Base-by-base conservation (phyloP, 345 rosid genomes). In the Trapa bicornis region DNA sequence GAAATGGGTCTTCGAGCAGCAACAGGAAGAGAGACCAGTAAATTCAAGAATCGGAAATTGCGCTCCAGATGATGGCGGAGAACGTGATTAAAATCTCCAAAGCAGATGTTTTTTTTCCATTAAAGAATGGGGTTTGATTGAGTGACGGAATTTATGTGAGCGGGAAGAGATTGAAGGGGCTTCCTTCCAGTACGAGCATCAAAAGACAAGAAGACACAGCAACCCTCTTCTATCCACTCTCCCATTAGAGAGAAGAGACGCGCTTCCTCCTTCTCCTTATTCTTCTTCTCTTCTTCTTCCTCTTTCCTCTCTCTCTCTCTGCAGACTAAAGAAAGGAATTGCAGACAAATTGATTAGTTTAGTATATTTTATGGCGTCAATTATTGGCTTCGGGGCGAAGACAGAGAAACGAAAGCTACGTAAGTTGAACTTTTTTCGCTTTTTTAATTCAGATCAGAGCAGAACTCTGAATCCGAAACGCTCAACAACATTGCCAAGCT, bases 181-280 rank as follows among this genome's bases (percentile, higher is more conserved):
- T 75, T 64, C 12, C 69, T 41, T 35, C 74, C 68, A 47, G 69
- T 71, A 39, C 68, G 67, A 63, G 77, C 77, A 48, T 70, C 73
- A 61, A 69, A 74, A 35, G 63, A 74, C 65, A 69, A 65, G 67
- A 65, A 57, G 54, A 74, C 71, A 48, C 71, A 64, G 73, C 65
- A 62, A 66, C 29, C 29, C 29, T 47, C 63, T 16, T 36, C n/a
- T 11, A 56, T 61, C 47, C 70, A 52, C 39, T 71, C 74, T 74
- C 70, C 67, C 67, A 70, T 74, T 45, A 65, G 29, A 62, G 69
- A 73, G 71, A 16, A 53, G 69, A 73, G 64, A 39, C 47, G 8
- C 17, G 7, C 36, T 58, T 58, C 12, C 63, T 33, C 35, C 60
- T 54, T 54, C 60, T n/a, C 8, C 60, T 54, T 22, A 32, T 7